Conservation (phyloP, 2,329 filamentous ascomycete genomes). For the Trichoderma harzianum region DNA sequence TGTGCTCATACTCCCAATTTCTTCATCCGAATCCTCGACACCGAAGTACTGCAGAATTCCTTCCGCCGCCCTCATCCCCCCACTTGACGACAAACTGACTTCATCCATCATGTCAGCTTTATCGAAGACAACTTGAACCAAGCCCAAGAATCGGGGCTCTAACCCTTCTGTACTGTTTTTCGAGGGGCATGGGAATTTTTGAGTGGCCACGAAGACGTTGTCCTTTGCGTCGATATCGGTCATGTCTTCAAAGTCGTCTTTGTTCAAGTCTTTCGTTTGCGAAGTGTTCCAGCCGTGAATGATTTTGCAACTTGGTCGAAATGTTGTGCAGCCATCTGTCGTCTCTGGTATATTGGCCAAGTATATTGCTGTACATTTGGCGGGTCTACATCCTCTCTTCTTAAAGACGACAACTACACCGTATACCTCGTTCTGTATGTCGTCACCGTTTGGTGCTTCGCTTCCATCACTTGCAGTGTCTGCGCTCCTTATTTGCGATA, state of each 20-base stretch:
- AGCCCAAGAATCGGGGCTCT: constrained; percentile 1
- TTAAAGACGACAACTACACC: not conserved
- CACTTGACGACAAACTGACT: not conserved
- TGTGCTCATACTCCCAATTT: not conserved
- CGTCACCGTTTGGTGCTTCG: not conserved
- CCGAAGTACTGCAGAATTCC: constrained; percentile 12
- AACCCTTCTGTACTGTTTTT: not conserved
- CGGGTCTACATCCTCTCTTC: not conserved
- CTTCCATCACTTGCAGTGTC: not conserved
- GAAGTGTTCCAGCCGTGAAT: not conserved
- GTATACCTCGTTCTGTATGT: not conserved
- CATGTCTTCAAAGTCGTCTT: not conserved
- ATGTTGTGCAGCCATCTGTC: not conserved
- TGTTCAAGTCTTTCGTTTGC: not conserved
- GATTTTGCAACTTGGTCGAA: not conserved
- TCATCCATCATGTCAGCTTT: not conserved
- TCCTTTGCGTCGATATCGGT: not conserved
- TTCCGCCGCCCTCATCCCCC: not conserved
- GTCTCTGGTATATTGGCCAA: not conserved
- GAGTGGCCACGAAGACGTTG: not conserved
- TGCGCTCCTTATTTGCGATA: not conserved
- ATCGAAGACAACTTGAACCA: constrained; percentile 16
- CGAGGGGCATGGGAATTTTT: not conserved
- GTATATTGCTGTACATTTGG: constrained; percentile 7
- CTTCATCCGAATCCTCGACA: constrained; percentile 9